Percentiles rank a stretch among this genome's conserved stretches.
Conservation (phyloP, 306 rosid genomes). For the Cercis canadensis region DNA sequence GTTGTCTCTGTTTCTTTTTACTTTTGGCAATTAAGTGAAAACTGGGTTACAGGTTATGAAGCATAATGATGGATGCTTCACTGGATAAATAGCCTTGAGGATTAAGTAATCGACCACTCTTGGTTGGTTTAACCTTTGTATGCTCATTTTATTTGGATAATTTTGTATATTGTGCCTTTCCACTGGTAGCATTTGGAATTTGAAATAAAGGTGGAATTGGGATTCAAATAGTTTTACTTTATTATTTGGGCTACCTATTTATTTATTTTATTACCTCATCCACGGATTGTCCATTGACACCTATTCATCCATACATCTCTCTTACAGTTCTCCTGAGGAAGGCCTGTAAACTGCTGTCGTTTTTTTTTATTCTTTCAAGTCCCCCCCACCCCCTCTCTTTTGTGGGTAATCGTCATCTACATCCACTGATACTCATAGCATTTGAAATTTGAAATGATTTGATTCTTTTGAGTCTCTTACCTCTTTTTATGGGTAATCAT, state of each 20-base stretch:
- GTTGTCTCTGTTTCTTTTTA: slow-evolving; percentile 9
- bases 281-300: neutral
- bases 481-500: no score
- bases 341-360: neutral
- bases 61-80: slow-evolving; percentile 7
- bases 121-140: neutral
- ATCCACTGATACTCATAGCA: no score
- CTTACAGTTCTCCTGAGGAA: slow-evolving; percentile 2
- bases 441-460: no score
- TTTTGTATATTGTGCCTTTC: slow-evolving; percentile 12
- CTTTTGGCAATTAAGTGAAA: neutral
- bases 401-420: no score
- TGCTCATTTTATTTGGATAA: slow-evolving; percentile 10
- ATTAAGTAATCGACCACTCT: neutral
- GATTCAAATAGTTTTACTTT: slow-evolving; percentile 19
- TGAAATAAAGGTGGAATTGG: slow-evolving; percentile 18
- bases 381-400: no score
- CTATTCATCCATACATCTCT: slow-evolving; percentile 24
- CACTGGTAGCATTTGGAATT: slow-evolving; percentile 1
- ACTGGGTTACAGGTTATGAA: slow-evolving; percentile 3
- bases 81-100: slow-evolving; percentile 1
- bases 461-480: no score
- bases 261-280: slow-evolving; percentile 4
- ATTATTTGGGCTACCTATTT: slow-evolving; percentile 8
- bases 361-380: neutral